phyloP scores from a whole-genome alignment of 2,329 filamentous ascomycete species.

The Coniella vitis region DNA sequence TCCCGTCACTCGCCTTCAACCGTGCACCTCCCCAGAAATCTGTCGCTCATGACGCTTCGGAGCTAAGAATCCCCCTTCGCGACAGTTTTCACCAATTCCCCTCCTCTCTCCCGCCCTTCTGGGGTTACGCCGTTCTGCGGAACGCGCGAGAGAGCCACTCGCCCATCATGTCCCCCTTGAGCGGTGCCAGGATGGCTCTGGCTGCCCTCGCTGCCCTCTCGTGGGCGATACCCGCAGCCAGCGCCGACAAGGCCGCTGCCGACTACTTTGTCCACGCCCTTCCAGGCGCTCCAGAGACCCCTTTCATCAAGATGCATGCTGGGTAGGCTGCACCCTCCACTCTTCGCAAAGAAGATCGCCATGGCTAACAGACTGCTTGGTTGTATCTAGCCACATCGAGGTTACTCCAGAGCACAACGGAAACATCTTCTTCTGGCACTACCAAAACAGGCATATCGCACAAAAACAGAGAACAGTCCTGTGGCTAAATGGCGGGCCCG shows the following conservation, averaged over 20 bases:
- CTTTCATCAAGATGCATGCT: constrained; percentile 93
- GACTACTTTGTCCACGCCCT: constrained; percentile 87
- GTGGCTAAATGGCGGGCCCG: constrained; percentile 95
- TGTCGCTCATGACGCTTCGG: background rate
- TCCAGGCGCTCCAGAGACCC: constrained; percentile 73
- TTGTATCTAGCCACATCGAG: constrained; percentile 70
- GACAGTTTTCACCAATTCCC: background rate
- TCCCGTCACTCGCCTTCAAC: no score
- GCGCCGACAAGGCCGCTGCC: constrained; percentile 49
- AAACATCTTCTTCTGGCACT: constrained; percentile 98
- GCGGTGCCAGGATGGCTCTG: constrained; percentile 20
- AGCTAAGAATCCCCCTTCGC: background rate
- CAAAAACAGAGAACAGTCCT: constrained; percentile 85
- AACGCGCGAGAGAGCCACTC: constrained; percentile 2
- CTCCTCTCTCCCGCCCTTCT: constrained; percentile 3
- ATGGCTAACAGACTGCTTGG: background rate
- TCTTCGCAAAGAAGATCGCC: background rate
- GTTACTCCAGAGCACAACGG: constrained; percentile 78
- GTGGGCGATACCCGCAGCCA: constrained; percentile 27
- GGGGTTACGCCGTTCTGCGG: constrained; percentile 12
- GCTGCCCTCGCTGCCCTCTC: constrained; percentile 33
- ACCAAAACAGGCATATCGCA: constrained; percentile 90
- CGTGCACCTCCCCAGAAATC: no score
- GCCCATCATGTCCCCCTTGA: constrained; percentile 21
- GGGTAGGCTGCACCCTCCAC: constrained; percentile 54